phyloP scores from a whole-genome alignment of 345 rosid species.

The Eucalyptus regnans region DNA sequence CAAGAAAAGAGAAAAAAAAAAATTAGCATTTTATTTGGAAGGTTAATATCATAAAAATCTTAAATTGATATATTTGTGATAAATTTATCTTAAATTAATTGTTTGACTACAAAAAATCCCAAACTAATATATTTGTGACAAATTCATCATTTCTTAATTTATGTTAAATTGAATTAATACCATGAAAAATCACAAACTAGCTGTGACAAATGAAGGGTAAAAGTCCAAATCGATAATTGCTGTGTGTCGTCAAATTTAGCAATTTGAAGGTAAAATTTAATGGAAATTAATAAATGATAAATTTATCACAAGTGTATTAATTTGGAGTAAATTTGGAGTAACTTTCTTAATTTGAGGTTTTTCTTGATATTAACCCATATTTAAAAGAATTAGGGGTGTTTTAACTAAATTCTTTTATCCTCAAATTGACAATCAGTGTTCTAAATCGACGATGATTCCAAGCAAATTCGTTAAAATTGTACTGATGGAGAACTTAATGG shows the following conservation, averaged over 20 bases:
- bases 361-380: not conserved
- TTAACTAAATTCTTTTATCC: not conserved
- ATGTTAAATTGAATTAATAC: no score
- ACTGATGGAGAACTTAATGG: not conserved
- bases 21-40: no score
- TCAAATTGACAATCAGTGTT: not conserved
- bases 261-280: no score
- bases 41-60: accelerated
- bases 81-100: no score
- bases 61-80: no score
- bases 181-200: accelerated
- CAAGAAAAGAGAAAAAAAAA: not conserved
- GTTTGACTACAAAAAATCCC: accelerated
- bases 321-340: accelerated
- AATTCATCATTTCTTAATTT: no score
- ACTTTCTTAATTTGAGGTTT: no score
- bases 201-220: no score
- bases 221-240: accelerated
- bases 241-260: accelerated
- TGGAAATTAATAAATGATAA: no score
- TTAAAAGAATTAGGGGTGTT: not conserved
- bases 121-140: no score
- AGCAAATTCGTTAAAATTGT: not conserved
- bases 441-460: not conserved
- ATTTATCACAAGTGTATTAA: accelerated